Base-by-base conservation (phyloP, 2,329 filamentous ascomycete species). In the Sporothrix phasma region DNA sequence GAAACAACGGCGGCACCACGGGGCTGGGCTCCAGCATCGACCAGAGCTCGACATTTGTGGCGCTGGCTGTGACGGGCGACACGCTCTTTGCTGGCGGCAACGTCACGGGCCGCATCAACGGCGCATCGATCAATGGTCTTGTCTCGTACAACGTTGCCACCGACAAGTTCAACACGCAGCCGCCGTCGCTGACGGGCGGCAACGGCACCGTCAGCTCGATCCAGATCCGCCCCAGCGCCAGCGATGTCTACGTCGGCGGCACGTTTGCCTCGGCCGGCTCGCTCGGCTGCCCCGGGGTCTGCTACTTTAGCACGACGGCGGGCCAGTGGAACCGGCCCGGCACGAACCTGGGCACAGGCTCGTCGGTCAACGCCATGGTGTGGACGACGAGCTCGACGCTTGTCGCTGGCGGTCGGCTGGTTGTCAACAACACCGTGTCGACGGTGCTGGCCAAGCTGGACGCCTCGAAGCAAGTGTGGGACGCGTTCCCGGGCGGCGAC, bases 201-300 rank as follows among this genome's bases (percentile, higher is more conserved):
- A 82, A 86, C 67, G 85, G 86, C 29, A 84, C 85, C 2, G 92
- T 97, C 47, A 88, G 90, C 65, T 80, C 89, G 31, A 91, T 99
- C 69, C 83, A 85, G 11, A 80, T 87, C 8, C 88, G 87, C 63
- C 89, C 90, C 0, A 83, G 82, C 63, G 86, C 85, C 19, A 80
- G 81, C 1, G 85, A 94, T 60, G 80, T 99, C 13, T 99, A 89
- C 71, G 88, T 99, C 37, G 93, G 88, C 43, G 94, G 94, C 37
- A 85, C 83, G 10, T 99, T 97, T 72, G 79, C 84, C n/a, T 84
- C 83, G 37, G 94, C 92, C 19, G 94, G 94, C 31, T 87, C 88
- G 4, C 81, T 97, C 34, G 86, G 84, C 47, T 99, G 94, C 73
- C 86, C 88, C 3, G 87, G 85, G 54, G 83, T 99, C 26, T 99